Evolutionary conservation across 139 green algal species (phyloP), one percentile per base, ranked within the genome.

Genomic region (Gonium pectorale): DNA sequence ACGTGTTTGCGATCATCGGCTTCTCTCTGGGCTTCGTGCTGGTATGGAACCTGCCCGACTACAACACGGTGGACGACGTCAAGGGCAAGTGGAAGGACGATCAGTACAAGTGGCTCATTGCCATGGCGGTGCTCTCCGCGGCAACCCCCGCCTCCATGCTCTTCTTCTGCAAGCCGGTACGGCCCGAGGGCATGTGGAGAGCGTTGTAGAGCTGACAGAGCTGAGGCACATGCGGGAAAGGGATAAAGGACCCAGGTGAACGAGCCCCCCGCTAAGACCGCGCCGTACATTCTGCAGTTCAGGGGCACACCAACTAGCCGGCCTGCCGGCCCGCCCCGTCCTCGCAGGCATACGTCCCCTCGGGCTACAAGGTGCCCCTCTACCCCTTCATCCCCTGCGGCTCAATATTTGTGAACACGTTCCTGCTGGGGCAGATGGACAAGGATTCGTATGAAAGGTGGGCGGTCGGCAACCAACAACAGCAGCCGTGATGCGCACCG

Each of bases 361-460:
- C 29, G 5, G 31, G 59, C 22, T 92, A 85, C 77, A 66, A 54
- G 2, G 75, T 86, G 52, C 69, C 68, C 9, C 75, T 92, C 24
- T 88, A 79, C 67, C 88, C 81, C 9, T 72, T 67, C 19, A 43
- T 86, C 44, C 87, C 87, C 27, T 80, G 63, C 35, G 56, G 70
- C 46, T 85, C 67, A 31, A 60, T 89, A 19, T 62, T 80, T 0
- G 26, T 91, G 35, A 91, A 91, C 35, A 78, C 49, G 0, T 90
- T 90, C 77, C 87, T 90, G 69, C 59, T 90, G 44, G 81, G 77
- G 0, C 81, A 88, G 69, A 69, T 90, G 33, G 33, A 77, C 40
- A 1, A 62, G 27, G 21, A 41, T 24, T 77, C 87, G 27, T 90
- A 88, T 46, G 9, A 67, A 33, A 51, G 79, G 33, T 77, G 44